Conservation (phyloP, 345 rosid genomes). For the Angophora floribunda region DNA sequence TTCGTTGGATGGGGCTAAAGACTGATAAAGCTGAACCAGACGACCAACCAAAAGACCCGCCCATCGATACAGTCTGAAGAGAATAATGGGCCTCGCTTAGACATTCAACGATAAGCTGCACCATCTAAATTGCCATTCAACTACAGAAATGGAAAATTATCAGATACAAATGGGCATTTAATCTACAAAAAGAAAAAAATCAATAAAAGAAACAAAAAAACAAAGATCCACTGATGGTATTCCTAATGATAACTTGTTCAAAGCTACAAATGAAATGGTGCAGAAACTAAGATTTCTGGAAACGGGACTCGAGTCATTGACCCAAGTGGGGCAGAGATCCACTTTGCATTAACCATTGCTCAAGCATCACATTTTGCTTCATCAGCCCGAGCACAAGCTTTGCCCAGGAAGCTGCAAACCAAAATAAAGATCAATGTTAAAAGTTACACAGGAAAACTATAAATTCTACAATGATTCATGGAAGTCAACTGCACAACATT, state of each 20-base stretch:
- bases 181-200: background rate
- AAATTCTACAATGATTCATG: background rate
- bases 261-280: background rate
- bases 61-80: background rate
- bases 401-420: background rate
- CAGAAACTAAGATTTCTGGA: background rate
- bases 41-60: background rate
- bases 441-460: background rate
- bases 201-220: background rate
- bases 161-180: background rate
- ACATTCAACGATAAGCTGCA: background rate
- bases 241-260: background rate
- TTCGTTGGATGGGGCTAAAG: background rate
- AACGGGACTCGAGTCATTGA: background rate
- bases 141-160: background rate
- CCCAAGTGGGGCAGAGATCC: background rate
- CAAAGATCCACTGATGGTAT: background rate
- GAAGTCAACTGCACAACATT: background rate
- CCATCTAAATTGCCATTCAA: background rate
- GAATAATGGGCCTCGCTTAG: background rate
- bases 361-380: constrained; percentile 15
- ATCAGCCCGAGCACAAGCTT: constrained; percentile 15
- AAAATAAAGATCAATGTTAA: background rate
- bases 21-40: background rate
- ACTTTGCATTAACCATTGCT: background rate